Evolutionary conservation across 371 early-diverging fungal genomes (phyloP).

Genomic region (Quaeritorhiza haematococci): DNA sequence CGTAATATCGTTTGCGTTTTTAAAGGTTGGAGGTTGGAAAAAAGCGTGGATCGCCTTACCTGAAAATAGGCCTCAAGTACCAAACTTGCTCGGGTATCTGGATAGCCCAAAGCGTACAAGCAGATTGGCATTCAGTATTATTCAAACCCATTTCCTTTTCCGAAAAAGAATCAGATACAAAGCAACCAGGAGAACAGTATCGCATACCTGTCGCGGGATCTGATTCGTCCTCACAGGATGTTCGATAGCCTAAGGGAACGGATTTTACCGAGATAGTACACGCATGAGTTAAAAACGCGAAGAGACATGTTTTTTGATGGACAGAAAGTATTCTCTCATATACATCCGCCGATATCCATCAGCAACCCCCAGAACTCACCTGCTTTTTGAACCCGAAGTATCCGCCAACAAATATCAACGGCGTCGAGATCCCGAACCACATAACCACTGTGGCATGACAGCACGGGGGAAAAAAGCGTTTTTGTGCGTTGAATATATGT

Average conservation of each 20-base stretch:
- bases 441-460: background rate
- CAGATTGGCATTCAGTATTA: too few species aligned
- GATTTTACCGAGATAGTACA: too few species aligned
- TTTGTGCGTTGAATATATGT: background rate
- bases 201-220: slow-evolving; percentile 8
- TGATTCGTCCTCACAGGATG: slow-evolving; percentile 12
- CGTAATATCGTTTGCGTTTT: background rate
- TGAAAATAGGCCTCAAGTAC: background rate
- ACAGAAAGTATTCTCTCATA: too few species aligned
- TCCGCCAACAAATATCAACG: slow-evolving; percentile 3
- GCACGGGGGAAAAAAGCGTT: background rate
- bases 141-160: too few species aligned
- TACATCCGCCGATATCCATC: background rate
- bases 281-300: too few species aligned
- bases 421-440: slow-evolving; percentile 9
- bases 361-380: background rate
- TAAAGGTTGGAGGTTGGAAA: too few species aligned
- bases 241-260: background rate
- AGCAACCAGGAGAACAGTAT: background rate
- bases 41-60: too few species aligned
- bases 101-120: background rate
- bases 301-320: too few species aligned
- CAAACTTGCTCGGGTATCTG: slow-evolving; percentile 6
- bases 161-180: too few species aligned
- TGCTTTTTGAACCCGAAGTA: slow-evolving; percentile 8